Evolutionary conservation across 2,329 filamentous ascomycete genomes (phyloP).

Genomic region (Beauveria australis): DNA sequence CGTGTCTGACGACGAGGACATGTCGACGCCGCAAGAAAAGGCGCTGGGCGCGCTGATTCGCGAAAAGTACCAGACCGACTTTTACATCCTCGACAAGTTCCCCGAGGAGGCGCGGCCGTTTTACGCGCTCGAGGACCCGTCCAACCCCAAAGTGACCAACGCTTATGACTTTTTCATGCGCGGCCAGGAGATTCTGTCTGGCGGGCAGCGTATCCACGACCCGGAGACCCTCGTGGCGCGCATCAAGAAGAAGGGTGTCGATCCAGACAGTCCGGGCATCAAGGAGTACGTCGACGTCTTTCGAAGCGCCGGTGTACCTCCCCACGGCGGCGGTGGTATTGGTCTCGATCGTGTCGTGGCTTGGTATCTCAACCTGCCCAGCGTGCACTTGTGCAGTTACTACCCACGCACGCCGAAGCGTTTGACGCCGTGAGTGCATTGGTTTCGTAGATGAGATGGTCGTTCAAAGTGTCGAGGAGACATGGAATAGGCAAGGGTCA

Average conservation of each 20-base stretch:
- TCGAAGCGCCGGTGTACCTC: conserved; percentile 71
- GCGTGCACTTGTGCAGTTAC: conserved; percentile 48
- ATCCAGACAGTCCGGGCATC: conserved; percentile 66
- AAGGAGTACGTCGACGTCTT: conserved; percentile 87
- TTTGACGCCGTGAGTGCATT: conserved; percentile 36
- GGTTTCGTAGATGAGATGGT: not conserved
- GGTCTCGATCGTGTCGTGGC: conserved; percentile 80
- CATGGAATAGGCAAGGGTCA: not conserved
- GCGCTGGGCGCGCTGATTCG: conserved; percentile 81
- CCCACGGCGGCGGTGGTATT: conserved; percentile 83
- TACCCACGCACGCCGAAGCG: conserved; percentile 55
- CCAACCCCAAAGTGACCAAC: conserved; percentile 57
- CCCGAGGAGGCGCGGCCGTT: conserved; percentile 82
- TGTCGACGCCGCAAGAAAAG: conserved; percentile 75
- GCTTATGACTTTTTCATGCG: conserved; percentile 81
- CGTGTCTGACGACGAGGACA: conserved; percentile 68
- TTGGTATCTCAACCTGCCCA: conserved; percentile 52
- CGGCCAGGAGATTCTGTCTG: conserved; percentile 86
- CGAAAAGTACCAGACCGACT: conserved; percentile 87
- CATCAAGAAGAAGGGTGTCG: conserved; percentile 71
- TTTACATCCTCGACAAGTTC: conserved; percentile 96
- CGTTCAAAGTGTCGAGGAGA: too few species aligned
- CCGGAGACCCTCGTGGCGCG: conserved; percentile 67
- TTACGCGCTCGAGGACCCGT: conserved; percentile 76
- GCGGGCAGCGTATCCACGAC: conserved; percentile 85